These are phyloP conservation scores for Eruca vesicaria DNA, from an alignment of 441 rosid genomes.

Conservation along the genomic window DNA sequence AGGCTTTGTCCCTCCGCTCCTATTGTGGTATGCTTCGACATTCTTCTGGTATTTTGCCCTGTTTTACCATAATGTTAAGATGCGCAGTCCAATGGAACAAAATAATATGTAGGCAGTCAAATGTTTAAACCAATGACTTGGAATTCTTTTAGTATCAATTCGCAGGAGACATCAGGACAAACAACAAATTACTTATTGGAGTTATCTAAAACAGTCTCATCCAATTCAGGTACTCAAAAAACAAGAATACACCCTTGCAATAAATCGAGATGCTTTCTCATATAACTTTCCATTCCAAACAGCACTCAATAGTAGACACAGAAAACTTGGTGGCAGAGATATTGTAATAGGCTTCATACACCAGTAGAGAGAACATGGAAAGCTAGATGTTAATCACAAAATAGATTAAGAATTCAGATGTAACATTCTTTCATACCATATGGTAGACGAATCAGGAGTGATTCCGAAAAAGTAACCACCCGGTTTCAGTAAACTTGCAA, in stretches of 20 bases:
- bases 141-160: neutral
- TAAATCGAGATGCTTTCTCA: neutral
- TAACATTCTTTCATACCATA: neutral
- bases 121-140: neutral
- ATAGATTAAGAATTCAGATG: neutral
- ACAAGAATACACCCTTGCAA: neutral
- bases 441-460: conserved; percentile 32
- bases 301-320: neutral
- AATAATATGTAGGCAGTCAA: neutral
- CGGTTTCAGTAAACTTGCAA: conserved; percentile 64
- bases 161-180: neutral
- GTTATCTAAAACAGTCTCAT: neutral
- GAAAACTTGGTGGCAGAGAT: neutral
- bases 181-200: neutral
- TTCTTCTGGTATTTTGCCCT: conserved; percentile 99
- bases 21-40: conserved; percentile 95
- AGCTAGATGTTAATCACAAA: neutral
- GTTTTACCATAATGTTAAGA: conserved; percentile 25
- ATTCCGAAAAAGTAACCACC: conserved; percentile 98
- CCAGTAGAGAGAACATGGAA: neutral
- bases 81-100: neutral
- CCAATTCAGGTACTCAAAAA: neutral
- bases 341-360: neutral
- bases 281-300: neutral
- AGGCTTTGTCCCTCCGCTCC: conserved; percentile 76